phyloP scores from a whole-genome alignment of 75 land plant species.

The Picea glauca region DNA sequence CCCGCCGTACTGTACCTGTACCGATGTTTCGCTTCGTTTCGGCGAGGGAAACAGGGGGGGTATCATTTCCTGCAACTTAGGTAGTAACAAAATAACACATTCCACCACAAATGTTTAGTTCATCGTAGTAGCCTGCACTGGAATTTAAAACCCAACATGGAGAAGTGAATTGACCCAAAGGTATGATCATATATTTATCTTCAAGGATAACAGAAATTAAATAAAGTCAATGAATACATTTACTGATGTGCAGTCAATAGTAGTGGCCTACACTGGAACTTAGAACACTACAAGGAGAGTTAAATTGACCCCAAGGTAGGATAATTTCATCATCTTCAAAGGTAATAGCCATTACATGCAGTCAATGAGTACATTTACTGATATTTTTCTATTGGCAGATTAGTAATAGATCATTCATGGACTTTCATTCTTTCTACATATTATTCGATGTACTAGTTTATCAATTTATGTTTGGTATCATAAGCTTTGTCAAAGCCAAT shows the following conservation, averaged over 20 bases:
- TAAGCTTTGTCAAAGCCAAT: background rate
- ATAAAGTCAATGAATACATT: background rate
- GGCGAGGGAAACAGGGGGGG: too few species aligned
- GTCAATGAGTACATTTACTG: too few species aligned
- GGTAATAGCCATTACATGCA: too few species aligned
- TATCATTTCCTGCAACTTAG: too few species aligned
- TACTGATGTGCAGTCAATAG: background rate
- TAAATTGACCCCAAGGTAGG: background rate
- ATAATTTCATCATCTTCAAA: background rate
- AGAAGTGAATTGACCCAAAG: background rate
- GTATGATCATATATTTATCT: background rate
- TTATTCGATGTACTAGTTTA: background rate
- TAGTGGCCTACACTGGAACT: too few species aligned
- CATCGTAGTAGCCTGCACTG: background rate
- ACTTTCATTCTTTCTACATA: background rate
- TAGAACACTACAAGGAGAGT: too few species aligned
- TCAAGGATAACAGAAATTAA: background rate
- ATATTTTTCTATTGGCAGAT: too few species aligned
- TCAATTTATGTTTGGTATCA: background rate
- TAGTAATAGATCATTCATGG: too few species aligned
- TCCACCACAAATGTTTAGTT: background rate
- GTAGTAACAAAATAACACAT: background rate
- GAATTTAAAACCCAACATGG: background rate
- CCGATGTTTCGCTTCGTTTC: too few species aligned
- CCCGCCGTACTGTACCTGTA: too few species aligned